Conservation (phyloP, 306 rosid genomes). For the Sphenostylis stenocarpa region DNA sequence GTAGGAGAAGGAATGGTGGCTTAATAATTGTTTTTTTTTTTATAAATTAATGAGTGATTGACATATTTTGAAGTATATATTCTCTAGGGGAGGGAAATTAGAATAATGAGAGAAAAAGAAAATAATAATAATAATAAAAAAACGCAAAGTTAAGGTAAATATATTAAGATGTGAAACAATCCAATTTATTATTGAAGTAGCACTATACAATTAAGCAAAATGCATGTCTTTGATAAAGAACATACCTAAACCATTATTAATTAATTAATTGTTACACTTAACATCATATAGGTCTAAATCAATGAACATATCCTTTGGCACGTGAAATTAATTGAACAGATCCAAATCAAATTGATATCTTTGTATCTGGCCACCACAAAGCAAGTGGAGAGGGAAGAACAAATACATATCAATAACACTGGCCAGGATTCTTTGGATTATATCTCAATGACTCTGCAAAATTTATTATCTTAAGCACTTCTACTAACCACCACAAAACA, state of each 20-base stretch:
- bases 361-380: neutral
- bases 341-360: neutral
- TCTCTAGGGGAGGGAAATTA: too few species aligned
- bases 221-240: neutral
- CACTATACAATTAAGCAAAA: neutral
- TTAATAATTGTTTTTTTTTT: too few species aligned
- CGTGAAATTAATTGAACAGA: neutral
- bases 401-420: neutral
- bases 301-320: neutral
- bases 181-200: neutral
- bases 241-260: neutral
- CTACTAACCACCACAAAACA: neutral
- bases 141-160: neutral
- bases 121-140: neutral
- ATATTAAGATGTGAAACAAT: neutral
- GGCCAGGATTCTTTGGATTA: neutral
- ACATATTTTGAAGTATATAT: too few species aligned
- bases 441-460: neutral
- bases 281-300: neutral
- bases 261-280: neutral
- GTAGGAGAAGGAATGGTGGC: too few species aligned
- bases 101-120: neutral
- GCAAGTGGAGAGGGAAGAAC: conserved; percentile 9
- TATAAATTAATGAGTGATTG: too few species aligned
- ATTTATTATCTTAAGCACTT: neutral